A percentile compares a stretch with the other conserved stretches of the same genome.
phyloP scores from a whole-genome alignment of 176 grass and related monocot species.

The Avena sativa region DNA sequence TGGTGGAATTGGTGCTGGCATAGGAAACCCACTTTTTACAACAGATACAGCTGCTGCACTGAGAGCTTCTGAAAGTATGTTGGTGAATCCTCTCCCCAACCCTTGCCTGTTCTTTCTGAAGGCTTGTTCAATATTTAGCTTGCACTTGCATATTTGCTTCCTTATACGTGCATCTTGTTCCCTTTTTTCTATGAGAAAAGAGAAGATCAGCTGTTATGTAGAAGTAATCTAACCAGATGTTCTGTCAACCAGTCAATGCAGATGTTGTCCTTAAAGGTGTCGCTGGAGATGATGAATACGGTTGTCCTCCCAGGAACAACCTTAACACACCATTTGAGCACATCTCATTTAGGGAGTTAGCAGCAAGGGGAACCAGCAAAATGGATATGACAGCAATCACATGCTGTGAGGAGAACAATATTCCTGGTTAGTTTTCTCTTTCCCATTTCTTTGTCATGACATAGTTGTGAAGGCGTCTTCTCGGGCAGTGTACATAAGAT shows the following conservation, averaged over 20 bases:
- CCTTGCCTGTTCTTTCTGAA: neutral
- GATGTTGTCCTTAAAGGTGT: constrained; percentile 90
- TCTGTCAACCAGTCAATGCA: constrained; percentile 75
- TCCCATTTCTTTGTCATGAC: neutral
- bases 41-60: constrained; percentile 88
- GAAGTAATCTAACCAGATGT: constrained; percentile 56
- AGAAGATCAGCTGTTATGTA: constrained; percentile 25
- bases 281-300: constrained; percentile 66
- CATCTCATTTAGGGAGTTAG: constrained; percentile 87
- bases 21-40: constrained; percentile 81
- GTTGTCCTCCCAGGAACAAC: constrained; percentile 63
- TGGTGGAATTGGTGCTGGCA: constrained; percentile 70
- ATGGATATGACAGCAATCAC: constrained; percentile 94
- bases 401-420: constrained; percentile 96
- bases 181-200: constrained; percentile 19
- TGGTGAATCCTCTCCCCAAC: neutral
- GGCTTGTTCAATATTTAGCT: constrained; percentile 24
- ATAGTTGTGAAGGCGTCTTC: neutral
- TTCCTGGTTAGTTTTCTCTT: constrained; percentile 69
- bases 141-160: constrained; percentile 22
- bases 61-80: constrained; percentile 93
- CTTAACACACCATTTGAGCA: constrained; percentile 69
- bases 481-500: constrained; percentile 4
- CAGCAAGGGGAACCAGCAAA: constrained; percentile 72
- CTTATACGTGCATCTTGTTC: neutral